A percentile compares a stretch with the other conserved stretches of the same genome.
phyloP scores from a whole-genome alignment of 2,329 filamentous ascomycete genomes.

The Alternaria triticina region DNA sequence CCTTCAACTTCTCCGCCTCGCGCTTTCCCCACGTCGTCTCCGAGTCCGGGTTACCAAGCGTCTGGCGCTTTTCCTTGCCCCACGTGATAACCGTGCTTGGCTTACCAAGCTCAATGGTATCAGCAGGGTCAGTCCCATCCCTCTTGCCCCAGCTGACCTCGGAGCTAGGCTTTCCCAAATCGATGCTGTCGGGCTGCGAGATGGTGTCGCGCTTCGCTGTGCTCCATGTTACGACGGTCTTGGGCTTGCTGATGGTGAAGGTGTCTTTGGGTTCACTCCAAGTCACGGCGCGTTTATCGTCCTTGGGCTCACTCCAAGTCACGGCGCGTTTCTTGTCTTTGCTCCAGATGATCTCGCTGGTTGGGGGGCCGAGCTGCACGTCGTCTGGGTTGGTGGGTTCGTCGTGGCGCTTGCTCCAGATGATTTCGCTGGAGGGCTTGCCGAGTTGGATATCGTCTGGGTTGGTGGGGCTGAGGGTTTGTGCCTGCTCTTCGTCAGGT shows the following conservation, averaged over 20 bases:
- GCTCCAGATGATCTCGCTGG: conserved; percentile 26
- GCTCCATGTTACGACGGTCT: neutral
- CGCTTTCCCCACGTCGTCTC: conserved; percentile 29
- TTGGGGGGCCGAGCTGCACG: conserved; percentile 23
- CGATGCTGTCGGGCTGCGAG: neutral
- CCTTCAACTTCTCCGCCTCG: conserved; percentile 9
- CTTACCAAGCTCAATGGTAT: conserved; percentile 8
- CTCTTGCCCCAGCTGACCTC: conserved; percentile 17
- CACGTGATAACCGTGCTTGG: conserved; percentile 4
- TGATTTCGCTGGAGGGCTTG: conserved; percentile 21
- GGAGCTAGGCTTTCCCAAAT: neutral
- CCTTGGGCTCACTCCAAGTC: conserved; percentile 4
- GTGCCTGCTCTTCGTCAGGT: neutral
- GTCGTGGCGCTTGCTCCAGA: conserved; percentile 20
- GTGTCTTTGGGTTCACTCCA: neutral
- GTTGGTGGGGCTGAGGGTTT: neutral
- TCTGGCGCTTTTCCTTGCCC: conserved; percentile 16
- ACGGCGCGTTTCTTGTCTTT: conserved; percentile 10
- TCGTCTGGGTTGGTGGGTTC: conserved; percentile 5
- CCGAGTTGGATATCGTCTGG: conserved; percentile 23
- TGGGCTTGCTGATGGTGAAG: conserved; percentile 5
- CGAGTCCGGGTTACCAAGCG: conserved; percentile 10
- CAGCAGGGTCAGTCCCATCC: neutral
- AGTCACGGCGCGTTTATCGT: neutral
- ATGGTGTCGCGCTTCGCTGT: neutral